phyloP scores from a whole-genome alignment of 306 rosid genomes.

The Cyamopsis tetragonoloba region DNA sequence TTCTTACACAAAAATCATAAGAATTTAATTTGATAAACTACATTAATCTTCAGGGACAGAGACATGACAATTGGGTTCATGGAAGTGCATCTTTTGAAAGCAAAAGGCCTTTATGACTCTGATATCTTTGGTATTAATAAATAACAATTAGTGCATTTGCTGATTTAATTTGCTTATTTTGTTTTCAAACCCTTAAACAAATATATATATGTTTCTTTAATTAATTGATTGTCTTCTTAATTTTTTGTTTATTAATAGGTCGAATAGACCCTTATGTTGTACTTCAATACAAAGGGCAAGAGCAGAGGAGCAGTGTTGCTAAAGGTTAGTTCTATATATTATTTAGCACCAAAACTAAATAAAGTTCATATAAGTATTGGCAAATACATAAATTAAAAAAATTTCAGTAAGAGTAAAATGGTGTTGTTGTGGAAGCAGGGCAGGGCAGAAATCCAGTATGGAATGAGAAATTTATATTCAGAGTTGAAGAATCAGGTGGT shows the following conservation, averaged over 20 bases:
- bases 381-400: background rate
- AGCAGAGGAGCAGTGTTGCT: constrained; percentile 61
- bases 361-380: background rate
- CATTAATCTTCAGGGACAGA: constrained; percentile 1
- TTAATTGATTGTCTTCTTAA: background rate
- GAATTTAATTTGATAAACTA: background rate
- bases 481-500: constrained; percentile 51
- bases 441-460: constrained; percentile 48
- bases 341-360: too few species aligned
- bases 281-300: constrained; percentile 73
- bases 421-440: constrained; percentile 28
- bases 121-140: constrained; percentile 67
- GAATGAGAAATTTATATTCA: constrained; percentile 61
- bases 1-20: background rate
- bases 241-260: constrained; percentile 31
- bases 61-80: constrained; percentile 35
- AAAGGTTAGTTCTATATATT: constrained; percentile 47
- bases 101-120: constrained; percentile 48
- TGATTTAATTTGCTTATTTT: too few species aligned
- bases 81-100: constrained; percentile 38
- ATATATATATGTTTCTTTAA: too few species aligned
- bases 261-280: constrained; percentile 71
- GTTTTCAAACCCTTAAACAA: too few species aligned
- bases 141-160: background rate
- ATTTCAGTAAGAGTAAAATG: background rate